Evolutionary conservation across 2,329 filamentous ascomycete genomes (phyloP).

Genomic region (Penicillium sp.): DNA sequence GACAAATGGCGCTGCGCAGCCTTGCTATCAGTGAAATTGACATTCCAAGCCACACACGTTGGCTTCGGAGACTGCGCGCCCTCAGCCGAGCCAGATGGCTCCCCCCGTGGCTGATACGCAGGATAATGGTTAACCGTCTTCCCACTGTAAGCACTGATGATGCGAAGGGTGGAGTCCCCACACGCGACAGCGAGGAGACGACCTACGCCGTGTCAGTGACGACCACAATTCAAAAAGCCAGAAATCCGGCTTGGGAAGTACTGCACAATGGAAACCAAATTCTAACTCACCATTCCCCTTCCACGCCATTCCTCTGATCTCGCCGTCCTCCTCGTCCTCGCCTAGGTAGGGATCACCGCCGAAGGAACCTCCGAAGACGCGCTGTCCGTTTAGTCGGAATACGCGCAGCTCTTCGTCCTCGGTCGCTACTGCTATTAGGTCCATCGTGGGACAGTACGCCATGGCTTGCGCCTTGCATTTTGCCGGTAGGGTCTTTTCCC

Average conservation of each 20-base stretch:
- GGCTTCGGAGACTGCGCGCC: conserved; percentile 29
- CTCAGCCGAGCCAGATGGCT: background rate
- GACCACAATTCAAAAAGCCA: background rate
- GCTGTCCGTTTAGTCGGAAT: conserved; percentile 76
- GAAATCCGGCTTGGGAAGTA: background rate
- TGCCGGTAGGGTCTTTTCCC: conserved; percentile 43
- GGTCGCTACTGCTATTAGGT: conserved; percentile 74
- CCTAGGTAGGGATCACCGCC: conserved; percentile 41
- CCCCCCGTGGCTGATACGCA: conserved; percentile 25
- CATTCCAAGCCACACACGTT: conserved; percentile 56
- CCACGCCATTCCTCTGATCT: conserved; percentile 59
- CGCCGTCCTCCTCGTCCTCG: conserved; percentile 44
- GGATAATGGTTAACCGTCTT: conserved; percentile 75
- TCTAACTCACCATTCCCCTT: conserved; percentile 64
- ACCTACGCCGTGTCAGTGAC: conserved; percentile 21
- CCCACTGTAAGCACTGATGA: conserved; percentile 77
- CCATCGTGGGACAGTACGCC: conserved; percentile 79
- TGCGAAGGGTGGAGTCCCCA: conserved; percentile 75
- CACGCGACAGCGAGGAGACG: conserved; percentile 81
- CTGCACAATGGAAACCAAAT: background rate
- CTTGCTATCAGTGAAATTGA: conserved; percentile 56
- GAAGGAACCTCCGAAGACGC: conserved; percentile 57
- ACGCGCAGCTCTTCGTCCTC: conserved; percentile 70
- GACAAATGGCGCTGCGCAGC: conserved; percentile 46
- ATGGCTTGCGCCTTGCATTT: conserved; percentile 55